Base-by-base conservation (phyloP, 768 basidiomycete genomes). In the Clathrus columnatus region DNA sequence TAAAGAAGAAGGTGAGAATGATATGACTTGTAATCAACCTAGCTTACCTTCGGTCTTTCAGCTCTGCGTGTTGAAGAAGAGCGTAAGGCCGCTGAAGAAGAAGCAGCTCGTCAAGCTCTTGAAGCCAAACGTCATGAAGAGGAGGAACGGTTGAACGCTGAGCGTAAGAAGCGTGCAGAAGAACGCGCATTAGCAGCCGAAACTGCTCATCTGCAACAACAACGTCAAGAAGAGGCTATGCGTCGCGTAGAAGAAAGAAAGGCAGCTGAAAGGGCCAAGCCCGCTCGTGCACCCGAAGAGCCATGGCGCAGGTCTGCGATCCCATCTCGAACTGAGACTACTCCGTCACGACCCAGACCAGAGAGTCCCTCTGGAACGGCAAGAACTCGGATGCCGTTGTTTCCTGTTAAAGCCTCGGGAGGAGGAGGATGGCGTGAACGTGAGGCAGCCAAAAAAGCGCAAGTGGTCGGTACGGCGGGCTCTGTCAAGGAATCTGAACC, bases 151-250 rank as follows among this genome's bases (percentile, higher is more conserved):
- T 60, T 61, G 0, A 69, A 68, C 1, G 77, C 73, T 1, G 59
- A 70, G 24, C 84, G 85, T 48, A 80, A 76, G 55, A 64, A 75
- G 46, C 82, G 79, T 52, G 77, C 76, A 24, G 69, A 57, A 17
- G 75, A 80, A 53, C 77, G 78, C 24, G 76, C 75, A 16, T 79
- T 76, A 16, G 74, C 73, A 0, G 17, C 68, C 14, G 82, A 87
- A 54, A 68, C 76, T 24, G 82, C 80, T 1, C 80, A 77, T n/a
- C 70, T 75, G 49, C 85, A 80, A 59, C 70, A 69, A 11, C 78
- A 82, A 61, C 77, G 84, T 36, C 87, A 87, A 61, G 82, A 83
- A n/a, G 85, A 87, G 57, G 85, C 86, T 1, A 78, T 66, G 51
- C 79, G 80, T 50, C 69, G 72, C 4, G 62, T 70, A 7, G 69